Base-by-base conservation (phyloP, 2,329 filamentous ascomycete species). In the Diaporthe citri region DNA sequence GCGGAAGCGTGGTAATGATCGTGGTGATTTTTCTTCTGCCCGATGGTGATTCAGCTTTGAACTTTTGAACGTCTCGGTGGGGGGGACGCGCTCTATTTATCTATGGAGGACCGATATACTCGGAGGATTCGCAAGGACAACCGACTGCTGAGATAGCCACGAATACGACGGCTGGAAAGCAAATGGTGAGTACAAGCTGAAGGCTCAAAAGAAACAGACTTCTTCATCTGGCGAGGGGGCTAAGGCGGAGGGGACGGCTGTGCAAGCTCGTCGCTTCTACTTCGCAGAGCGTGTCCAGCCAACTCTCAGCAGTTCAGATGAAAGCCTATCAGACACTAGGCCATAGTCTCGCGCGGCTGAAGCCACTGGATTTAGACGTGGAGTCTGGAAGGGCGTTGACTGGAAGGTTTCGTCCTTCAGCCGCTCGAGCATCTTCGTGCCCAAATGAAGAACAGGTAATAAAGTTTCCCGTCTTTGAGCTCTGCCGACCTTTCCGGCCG, bases 1-100 rank as follows among this genome's bases (percentile, higher is more conserved):
- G 28, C n/a, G 20, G 28, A 28, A 48, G 31, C 20, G 20, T 39
- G 31, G 31, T 52, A 22, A 36, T 52, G 13, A 36, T n/a, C 20
- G 12, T 15, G 22, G 25, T 28, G n/a, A 43, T 43, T n/a, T 13
- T 28, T 36, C 12, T n/a, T 17, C 31, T 52, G 20, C 22, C 31
- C 36, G 25, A 6, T 28, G 10, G 17, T 31, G 20, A 28, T n/a
- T n/a, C 10, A 31, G 28, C 12, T 34, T 3, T n/a, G 22, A 10
- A 20, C 4, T 9, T 13, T 17, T 4, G 31, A 20, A 4, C 12
- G 39, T 34, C 4, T 17, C 28, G 25, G 31, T 10, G 41, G 20
- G 43, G 20, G 62, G 13, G 13, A 39, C n/a, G 31, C 31, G 28
- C 17, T 39, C 62, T 67, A 67, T 67, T 67, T 67, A 67, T 67